Evolutionary conservation across 1,284 basidiomycete species (phyloP), one percentile per base, ranked within the genome.

Genomic region (Tetrapyrgos nigripes): DNA sequence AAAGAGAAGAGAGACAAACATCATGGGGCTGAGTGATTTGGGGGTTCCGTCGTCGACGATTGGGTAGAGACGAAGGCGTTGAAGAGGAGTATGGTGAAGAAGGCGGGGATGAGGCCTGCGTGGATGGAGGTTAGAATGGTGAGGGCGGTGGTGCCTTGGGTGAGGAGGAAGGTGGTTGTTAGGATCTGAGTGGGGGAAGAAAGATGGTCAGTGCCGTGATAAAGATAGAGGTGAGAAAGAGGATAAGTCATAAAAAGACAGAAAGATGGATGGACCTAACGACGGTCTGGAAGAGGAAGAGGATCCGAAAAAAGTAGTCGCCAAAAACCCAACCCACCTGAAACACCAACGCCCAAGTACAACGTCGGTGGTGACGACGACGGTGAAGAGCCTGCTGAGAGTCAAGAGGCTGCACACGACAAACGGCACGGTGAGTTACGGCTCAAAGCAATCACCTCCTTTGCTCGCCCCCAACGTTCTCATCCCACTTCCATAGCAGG

Each of bases 1-100:
- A 66, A 93, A 83, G 13, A 84, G 77, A 35, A 86, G 13, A 0
- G 82, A 66, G 64, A 93, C 72, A 54, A 89, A 77, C 49, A 75
- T 78, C 59, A 91, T 83, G 1, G 91, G 91, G 88, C 91, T 61
- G 35, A 21, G 44, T 31, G 40, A 33, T 8, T 8, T n/a, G n/a
- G n/a, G n/a, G n/a, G n/a, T n/a, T n/a, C 93, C 93, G 66, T 96
- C 94, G 65, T 93, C 91, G 53, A 92, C 88, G 24, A 94, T 70
- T 96, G 93, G 9, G 90, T 92, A 31, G 91, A 89, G 26, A 96
- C 84, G 54, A 95, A 73, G 3, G 81, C 92, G 72, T 94, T 95
- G 26, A 81, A 90, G 46, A 96, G 77, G 50, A 96, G 77, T 3
- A 85, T 67, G 91, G 91, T 94, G 67, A 93, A 94, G 0, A 92